Evolutionary conservation across 306 rosid species (phyloP), one percentile per base, ranked within the genome.

Genomic region (Castanea crenata): DNA sequence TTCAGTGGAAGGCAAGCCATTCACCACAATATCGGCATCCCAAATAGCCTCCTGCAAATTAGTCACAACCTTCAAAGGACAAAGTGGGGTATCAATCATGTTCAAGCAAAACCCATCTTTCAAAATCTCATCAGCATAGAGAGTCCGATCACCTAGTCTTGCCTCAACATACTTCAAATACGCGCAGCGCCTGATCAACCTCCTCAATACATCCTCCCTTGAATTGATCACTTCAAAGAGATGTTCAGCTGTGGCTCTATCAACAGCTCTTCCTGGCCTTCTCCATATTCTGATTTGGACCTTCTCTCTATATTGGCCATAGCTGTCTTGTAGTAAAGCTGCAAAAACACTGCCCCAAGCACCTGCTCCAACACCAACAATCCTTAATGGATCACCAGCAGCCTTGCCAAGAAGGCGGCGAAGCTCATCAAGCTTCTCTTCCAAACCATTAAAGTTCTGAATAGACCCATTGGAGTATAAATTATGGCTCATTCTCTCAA

Each of bases 331-430:
- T 56, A 94, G 61, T 63, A 91, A 49, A 10, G 98, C 89, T 32
- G 91, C 92, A 84, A 94, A 92, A 4, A 92, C 97, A 84, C 98
- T 94, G 1, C 98, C 98, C 97, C 98, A 94, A 6, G 98, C 98
- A 58, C 98, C 98, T 3, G 98, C 97, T 56, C 94, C 97, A 16
- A 94, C 93, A 49, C 98, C 91, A 52, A 91, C 98, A 23, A 92
- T 88, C 75, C 97, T 87, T n/a, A 94, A 68, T 38, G 98, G 96
- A 77, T 94, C 98, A 41, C 88, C 85, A 21, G 89, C 55, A 3
- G 86, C 79, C 75, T 90, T 90, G 15, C 90, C 87, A 75, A 83
- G 70, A 61, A 83, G 78, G 10, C 71, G 27, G 61, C 94, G 19
- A 1, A 94, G 89, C 59, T 94, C 97, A 69, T 92, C 80, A 4